Base-by-base conservation (phyloP, 106 monocot species). In the Narthecium ossifragum region DNA sequence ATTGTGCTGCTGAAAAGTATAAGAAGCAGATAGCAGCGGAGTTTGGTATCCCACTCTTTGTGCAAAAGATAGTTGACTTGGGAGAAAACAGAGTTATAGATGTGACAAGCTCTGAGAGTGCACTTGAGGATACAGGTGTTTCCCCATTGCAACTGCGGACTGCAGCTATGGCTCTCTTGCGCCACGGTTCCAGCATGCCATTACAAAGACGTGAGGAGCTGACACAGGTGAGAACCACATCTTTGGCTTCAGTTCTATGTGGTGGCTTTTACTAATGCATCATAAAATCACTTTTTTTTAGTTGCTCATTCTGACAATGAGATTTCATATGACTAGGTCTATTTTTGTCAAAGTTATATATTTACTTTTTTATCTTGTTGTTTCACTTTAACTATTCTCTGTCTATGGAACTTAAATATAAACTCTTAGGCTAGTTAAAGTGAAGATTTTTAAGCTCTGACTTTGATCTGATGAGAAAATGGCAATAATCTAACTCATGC, bases 81-180 rank as follows among this genome's bases (percentile, higher is more conserved):
- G 80, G 83, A 52, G 77, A 86, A 75, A 86, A 58, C 32, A 67
- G 62, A 50, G 38, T 29, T 30, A 33, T 74, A 25, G 51, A 64
- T 60, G 43, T 55, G 40, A 12, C 71, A 17, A 21, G n/a, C 13
- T 55, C 59, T 51, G 40, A 46, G 17, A 46, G 52, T 49, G 73
- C 18, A 46, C 10, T 24, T 24, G 71, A 63, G 28, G 76, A 75
- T 43, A 61, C 41, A 24, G 94, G 94, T 59, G 90, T 96, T 13
- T 67, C 85, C 59, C 90, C 94, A 59, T 75, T 96, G 62, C 90
- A 96, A 53, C 63, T 96, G 60, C 74, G 94, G 43, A 86, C 78
- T 47, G 94, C 90, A 67, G 94, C 94, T 31, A 86, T 96, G 94
- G 94, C 94, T 55, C 83, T 96, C 47, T 56, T 90, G 45, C 83